Evolutionary conservation across 2,329 filamentous ascomycete species (phyloP), one percentile per base, ranked within the genome.

Genomic region (Clarireedia paspali): DNA sequence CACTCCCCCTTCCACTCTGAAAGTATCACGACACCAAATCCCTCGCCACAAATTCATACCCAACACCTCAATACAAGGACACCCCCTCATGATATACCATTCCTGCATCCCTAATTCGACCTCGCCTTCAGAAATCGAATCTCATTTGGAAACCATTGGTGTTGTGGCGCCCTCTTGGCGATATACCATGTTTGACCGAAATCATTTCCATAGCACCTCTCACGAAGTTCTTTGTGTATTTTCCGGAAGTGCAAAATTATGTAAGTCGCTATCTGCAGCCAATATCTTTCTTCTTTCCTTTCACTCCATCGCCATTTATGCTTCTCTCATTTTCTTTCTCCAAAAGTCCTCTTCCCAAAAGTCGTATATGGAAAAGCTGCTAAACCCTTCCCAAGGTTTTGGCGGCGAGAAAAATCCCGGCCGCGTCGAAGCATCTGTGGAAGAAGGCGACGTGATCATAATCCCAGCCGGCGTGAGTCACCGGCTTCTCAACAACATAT

Each of bases 391-490:
- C 20, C 5, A 45, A 64, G 61, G 59, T 59, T 88, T 89, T 60
- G 84, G 85, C 4, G 82, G 83, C 14, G 83, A 86, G 61, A 71
- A 74, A 0, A 88, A 87, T 59, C 76, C 79, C 0, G 71, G 68
- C 0, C 71, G 75, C 4, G 76, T 87, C 3, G 82, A 87, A 64
- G 70, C 74, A 3, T 72, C 72, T 0, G 77, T 87, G 2, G 66
- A 75, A 52, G 75, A 72, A 47, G 85, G 84, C 0, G 84, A 88
- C 71, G 77, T 85, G 6, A 73, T 88, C 5, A 71, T 88, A 48
- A 72, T 88, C 10, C 84, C 85, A 0, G 84, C 84, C 0, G 84
- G 85, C 0, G 82, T 88, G 20, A 78, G 76, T 2, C 84, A 89
- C 73, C 73, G 82, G 5, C 69, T 88, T 57, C 62, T 87, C 14